These are phyloP conservation scores for Eremothecium gossypii DNA, from an alignment of 1,139 yeast species.

Conservation along the genomic window DNA sequence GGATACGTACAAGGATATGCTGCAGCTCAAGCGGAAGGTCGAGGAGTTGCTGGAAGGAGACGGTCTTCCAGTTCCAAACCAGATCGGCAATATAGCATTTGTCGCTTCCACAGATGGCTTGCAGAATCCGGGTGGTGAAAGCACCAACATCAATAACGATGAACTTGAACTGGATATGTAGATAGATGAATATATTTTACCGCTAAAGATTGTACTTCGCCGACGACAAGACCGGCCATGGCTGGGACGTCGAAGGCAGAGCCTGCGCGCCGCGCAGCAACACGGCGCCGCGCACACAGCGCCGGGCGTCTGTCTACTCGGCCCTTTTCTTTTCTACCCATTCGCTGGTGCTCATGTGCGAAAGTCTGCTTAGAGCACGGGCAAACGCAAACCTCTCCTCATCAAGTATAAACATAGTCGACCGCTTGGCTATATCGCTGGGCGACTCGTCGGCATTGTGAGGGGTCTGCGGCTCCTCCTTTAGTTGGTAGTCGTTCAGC, in stretches of 20 bases:
- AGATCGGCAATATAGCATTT: slow-evolving; percentile 41
- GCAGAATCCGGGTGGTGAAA: too few relatives aligned
- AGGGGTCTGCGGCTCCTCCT: slow-evolving; percentile 16
- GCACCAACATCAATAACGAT: too few relatives aligned
- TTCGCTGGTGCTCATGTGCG: slow-evolving; percentile 89
- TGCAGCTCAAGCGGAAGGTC: slow-evolving; percentile 51
- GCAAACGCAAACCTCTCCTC: slow-evolving; percentile 97
- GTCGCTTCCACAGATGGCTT: slow-evolving; percentile 24
- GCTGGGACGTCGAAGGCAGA: not conserved
- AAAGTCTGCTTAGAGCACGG: slow-evolving; percentile 77
- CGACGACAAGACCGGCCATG: too few relatives aligned
- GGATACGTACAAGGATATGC: slow-evolving; percentile 64
- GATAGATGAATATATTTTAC: too few relatives aligned
- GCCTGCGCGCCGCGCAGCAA: not conserved
- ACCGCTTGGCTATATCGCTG: slow-evolving; percentile 59
- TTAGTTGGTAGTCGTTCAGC: slow-evolving; percentile 46
- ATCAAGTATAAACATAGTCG: slow-evolving; percentile 75
- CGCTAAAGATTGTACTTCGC: too few relatives aligned
- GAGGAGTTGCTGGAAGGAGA: slow-evolving; percentile 34
- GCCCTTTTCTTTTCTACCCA: slow-evolving; percentile 49
- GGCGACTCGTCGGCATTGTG: slow-evolving; percentile 48
- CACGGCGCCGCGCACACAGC: too few relatives aligned
- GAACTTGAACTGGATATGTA: too few relatives aligned
- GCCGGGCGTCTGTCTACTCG: too few relatives aligned
- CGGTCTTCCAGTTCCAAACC: slow-evolving; percentile 27